Conservation (phyloP, 129 eudicot species). For the Erigeron canadensis region DNA sequence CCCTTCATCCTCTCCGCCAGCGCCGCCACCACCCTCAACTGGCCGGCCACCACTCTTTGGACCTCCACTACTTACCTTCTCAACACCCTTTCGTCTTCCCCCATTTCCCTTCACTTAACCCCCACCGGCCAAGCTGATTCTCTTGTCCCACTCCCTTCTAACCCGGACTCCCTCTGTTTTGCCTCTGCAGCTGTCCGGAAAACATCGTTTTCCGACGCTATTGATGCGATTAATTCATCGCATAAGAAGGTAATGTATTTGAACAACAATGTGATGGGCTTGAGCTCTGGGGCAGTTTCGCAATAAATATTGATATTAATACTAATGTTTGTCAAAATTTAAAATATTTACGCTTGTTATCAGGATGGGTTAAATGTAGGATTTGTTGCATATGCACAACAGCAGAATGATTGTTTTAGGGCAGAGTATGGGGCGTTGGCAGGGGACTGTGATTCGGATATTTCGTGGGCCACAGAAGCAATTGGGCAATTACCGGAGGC, state of each 20-base stretch:
- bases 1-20: conserved; percentile 78
- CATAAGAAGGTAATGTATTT: not conserved
- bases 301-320: no score
- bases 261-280: no score
- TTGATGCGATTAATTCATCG: conserved; percentile 30
- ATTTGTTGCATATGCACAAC: conserved; percentile 68
- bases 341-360: no score
- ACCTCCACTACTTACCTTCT: conserved; percentile 56
- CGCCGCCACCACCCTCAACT: conserved; percentile 56
- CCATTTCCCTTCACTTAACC: conserved; percentile 85
- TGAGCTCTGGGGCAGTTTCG: no score
- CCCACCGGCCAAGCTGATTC: conserved; percentile 88
- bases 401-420: conserved; percentile 90
- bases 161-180: conserved; percentile 60
- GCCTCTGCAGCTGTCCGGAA: conserved; percentile 63
- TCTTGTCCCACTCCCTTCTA: conserved; percentile 51
- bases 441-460: conserved; percentile 52
- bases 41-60: conserved; percentile 86
- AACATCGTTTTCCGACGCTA: conserved; percentile 52
- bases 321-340: no score
- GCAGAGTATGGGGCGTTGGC: conserved; percentile 57
- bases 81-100: conserved; percentile 46
- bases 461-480: conserved; percentile 85
- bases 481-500: conserved; percentile 78
- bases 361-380: not conserved